phyloP scores from a whole-genome alignment of 495 filamentous ascomycete species.

The Sphaerosporella brunnea region DNA sequence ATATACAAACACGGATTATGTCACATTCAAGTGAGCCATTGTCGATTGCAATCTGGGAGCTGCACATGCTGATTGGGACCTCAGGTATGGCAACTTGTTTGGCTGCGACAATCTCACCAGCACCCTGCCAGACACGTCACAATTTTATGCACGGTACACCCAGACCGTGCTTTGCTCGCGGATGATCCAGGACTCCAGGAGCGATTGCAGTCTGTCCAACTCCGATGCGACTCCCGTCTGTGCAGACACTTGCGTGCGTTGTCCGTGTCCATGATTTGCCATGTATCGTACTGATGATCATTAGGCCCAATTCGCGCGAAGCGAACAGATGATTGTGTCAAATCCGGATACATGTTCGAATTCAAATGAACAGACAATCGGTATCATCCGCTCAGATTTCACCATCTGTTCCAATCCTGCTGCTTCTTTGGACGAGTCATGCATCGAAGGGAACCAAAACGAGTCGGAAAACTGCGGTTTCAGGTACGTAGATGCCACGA shows the following conservation, averaged over 20 bases:
- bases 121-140: conserved; percentile 50
- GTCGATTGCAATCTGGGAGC: neutral
- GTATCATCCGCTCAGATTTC: conserved; percentile 81
- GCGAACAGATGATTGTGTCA: conserved; percentile 67
- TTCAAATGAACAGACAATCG: conserved; percentile 42
- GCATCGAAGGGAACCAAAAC: conserved; percentile 59
- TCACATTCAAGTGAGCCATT: conserved; percentile 50
- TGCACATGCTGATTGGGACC: conserved; percentile 20
- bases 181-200: conserved; percentile 78
- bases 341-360: conserved; percentile 54
- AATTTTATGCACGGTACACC: conserved; percentile 85
- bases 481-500: conserved; percentile 13
- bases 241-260: conserved; percentile 71
- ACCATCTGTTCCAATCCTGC: conserved; percentile 70
- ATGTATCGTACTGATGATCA: neutral
- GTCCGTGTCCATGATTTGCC: conserved; percentile 19
- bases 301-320: conserved; percentile 66
- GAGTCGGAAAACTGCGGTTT: conserved; percentile 83
- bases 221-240: conserved; percentile 59
- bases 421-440: conserved; percentile 52
- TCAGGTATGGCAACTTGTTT: conserved; percentile 55
- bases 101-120: conserved; percentile 59
- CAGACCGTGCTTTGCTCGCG: conserved; percentile 86
- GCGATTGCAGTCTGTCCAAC: conserved; percentile 45
- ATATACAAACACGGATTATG: conserved; percentile 58